A percentile compares a stretch with the other conserved stretches of the same genome.
Conservation (phyloP, 306 rosid species). For the Castanea crenata region DNA sequence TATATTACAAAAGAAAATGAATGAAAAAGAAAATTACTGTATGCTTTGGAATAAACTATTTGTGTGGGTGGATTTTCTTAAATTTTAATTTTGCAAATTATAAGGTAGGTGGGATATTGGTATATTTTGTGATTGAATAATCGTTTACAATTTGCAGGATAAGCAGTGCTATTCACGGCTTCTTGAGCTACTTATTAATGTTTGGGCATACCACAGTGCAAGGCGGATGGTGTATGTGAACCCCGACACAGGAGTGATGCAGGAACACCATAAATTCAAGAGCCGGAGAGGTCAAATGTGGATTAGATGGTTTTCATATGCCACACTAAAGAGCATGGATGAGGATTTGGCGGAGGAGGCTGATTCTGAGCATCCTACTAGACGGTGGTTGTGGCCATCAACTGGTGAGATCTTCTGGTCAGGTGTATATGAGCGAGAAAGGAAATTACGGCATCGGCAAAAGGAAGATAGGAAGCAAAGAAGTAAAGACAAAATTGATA, state of each 20-base stretch:
- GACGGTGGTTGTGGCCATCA: conserved; percentile 92
- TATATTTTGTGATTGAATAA: conserved; percentile 1
- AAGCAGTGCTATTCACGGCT: conserved; percentile 84
- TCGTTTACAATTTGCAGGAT: conserved; percentile 56
- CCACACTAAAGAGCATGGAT: conserved; percentile 80
- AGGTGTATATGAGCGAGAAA: conserved; percentile 76
- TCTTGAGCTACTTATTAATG: conserved; percentile 79
- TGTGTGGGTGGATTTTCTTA: neutral
- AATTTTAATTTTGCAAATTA: neutral
- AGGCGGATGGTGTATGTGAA: conserved; percentile 79
- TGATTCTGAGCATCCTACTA: conserved; percentile 47
- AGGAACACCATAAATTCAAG: conserved; percentile 76
- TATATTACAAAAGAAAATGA: neutral
- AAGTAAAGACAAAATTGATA: conserved; percentile 59
- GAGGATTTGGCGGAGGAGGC: conserved; percentile 88
- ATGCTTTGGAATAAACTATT: neutral
- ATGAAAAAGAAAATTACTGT: neutral
- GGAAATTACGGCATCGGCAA: conserved; percentile 56
- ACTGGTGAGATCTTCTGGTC: conserved; percentile 97
- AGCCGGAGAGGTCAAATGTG: conserved; percentile 79
- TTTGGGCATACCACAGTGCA: conserved; percentile 96
- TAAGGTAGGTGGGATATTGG: conserved; percentile 4
- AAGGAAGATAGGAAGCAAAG: conserved; percentile 82
- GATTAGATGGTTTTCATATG: conserved; percentile 78
- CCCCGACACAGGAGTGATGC: conserved; percentile 75